Evolutionary conservation across 441 rosid genomes (phyloP).

Genomic region (Mallotus repandus): DNA sequence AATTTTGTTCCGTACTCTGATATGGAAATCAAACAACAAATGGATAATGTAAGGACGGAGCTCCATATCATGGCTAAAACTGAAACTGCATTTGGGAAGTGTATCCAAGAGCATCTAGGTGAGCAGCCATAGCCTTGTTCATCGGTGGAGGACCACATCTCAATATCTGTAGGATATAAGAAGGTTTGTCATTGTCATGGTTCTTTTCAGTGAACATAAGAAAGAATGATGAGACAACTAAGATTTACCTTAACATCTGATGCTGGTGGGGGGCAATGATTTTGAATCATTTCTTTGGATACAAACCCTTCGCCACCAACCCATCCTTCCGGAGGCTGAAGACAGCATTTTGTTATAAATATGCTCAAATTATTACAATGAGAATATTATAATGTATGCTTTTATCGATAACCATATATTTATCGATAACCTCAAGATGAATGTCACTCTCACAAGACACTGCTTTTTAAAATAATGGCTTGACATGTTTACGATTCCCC

Average conservation of each 20-base stretch:
- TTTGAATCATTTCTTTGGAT: conserved; percentile 57
- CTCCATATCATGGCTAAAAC: conserved; percentile 30
- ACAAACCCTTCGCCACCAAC: conserved; percentile 60
- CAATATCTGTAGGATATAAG: conserved; percentile 33
- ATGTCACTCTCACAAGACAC: neutral
- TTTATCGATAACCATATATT: neutral
- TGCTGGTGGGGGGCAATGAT: conserved; percentile 54
- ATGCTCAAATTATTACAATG: neutral
- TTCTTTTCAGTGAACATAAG: neutral
- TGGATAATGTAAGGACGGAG: no score
- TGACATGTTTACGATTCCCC: neutral
- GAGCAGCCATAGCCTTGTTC: conserved; percentile 69
- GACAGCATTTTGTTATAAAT: conserved; percentile 3
- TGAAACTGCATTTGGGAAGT: conserved; percentile 57
- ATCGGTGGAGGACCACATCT: conserved; percentile 71
- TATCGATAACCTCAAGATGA: no score
- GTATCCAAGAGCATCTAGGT: conserved; percentile 57
- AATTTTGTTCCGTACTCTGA: no score
- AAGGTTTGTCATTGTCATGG: neutral
- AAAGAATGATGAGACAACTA: neutral
- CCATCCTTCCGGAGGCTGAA: conserved; percentile 71
- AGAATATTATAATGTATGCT: neutral
- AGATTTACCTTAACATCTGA: conserved; percentile 44
- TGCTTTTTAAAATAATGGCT: neutral
- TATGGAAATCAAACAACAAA: no score